phyloP scores from a whole-genome alignment of 2,329 filamentous ascomycete genomes.

The Elsinoe ampelina region DNA sequence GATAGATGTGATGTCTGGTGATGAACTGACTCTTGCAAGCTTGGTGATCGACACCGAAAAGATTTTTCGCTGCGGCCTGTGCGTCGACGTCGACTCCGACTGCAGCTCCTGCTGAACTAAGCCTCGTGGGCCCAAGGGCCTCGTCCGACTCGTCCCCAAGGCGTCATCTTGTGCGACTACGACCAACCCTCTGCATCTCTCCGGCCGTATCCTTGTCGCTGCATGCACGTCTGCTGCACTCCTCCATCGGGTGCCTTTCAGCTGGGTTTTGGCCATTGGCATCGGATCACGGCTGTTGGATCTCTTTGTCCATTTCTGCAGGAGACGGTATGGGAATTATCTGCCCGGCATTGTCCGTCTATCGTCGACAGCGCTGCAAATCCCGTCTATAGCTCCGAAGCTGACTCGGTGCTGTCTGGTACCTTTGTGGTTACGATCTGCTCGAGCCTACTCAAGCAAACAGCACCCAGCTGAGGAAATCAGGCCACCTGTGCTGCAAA shows the following conservation, averaged over 20 bases:
- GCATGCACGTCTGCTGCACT: not conserved
- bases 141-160: not conserved
- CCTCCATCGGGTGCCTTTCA: not conserved
- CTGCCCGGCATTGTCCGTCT: slow-evolving; percentile 1
- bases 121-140: no score
- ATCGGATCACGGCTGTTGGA: not conserved
- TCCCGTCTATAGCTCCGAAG: not conserved
- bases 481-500: slow-evolving; percentile 3
- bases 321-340: slow-evolving; percentile 4
- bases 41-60: not conserved
- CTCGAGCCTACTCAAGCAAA: not conserved
- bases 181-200: not conserved
- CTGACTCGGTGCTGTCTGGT: not conserved
- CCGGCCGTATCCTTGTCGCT: not conserved
- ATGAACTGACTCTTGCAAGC: not conserved
- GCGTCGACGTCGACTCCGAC: not conserved
- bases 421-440: not conserved
- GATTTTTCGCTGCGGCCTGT: not conserved
- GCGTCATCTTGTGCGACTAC: not conserved
- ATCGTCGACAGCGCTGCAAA: not conserved
- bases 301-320: not conserved
- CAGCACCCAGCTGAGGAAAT: slow-evolving; percentile 1
- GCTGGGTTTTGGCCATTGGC: not conserved
- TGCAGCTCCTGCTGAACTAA: no score
- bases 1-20: not conserved